Evolutionary conservation across 2,329 filamentous ascomycete genomes (phyloP), one percentile per base, ranked within the genome.

Genomic region (Stachybotrys chartarum): DNA sequence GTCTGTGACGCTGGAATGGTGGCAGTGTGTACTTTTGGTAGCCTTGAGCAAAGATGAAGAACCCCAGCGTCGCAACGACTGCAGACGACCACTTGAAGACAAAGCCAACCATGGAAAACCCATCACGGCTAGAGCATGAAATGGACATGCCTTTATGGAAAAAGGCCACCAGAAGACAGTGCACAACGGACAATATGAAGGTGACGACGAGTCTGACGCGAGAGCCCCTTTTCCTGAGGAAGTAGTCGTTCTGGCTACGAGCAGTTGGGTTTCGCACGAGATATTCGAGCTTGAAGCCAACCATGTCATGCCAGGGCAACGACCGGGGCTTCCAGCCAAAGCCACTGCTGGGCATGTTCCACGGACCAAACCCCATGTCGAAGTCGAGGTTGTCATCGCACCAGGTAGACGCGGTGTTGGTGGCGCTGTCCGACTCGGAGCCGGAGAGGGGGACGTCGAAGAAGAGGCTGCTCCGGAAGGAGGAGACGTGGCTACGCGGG

Each of bases 1-100:
- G 48, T 12, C 50, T 6, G 14, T 30, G 7, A 47, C 14, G n/a
- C 45, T 10, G 44, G 32, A 16, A 55, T 52, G 24, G 24, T 24
- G 24, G 24, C 24, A 24, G 24, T 24, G 24, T 24, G 17, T 55
- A 67, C 65, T 56, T 55, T 8, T 55, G 32, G 12, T 61, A 56
- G 0, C 63, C 64, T n/a, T 67, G 64, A 1, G 60, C 57, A 5
- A 66, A 12, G 5, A 65, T 12, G 35, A 64, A 61, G 8, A 49
- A 50, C 1, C n/a, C 8, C 24, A 24, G 24, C 24, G 24, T 24
- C 24, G 24, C 24, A 24, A 24, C 24, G 4, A 24, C 24, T 2
- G 24, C 24, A 24, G 24, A 24, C 24, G 24, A 10, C 35, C 35
- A 42, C 35, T 42, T 42, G 35, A 42, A 42, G 8, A 42, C 14